These are phyloP conservation scores for Suhomyces kunorum DNA, from an alignment of 1,139 yeast genomes.

Conservation along the genomic window DNA sequence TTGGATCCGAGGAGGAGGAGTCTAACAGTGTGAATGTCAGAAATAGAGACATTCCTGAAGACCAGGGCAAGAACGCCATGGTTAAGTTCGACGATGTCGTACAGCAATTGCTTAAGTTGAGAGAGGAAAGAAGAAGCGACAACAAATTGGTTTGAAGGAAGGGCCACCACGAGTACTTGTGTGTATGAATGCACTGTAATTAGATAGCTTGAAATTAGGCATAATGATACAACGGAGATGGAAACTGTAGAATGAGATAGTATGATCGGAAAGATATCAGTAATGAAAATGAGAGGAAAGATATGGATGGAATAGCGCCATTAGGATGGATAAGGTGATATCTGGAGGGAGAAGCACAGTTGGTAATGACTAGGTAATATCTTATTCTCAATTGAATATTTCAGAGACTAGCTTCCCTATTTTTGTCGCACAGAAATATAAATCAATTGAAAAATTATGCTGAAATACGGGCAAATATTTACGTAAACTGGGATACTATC, in stretches of 20 bases:
- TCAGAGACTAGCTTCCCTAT: too few relatives aligned
- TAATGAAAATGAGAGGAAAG: background rate
- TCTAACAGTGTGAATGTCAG: slow-evolving; percentile 83
- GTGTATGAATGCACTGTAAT: slow-evolving; percentile 3
- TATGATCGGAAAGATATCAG: too few relatives aligned
- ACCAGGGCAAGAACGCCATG: slow-evolving; percentile 88
- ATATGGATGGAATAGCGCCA: too few relatives aligned
- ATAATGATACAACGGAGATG: slow-evolving; percentile 4
- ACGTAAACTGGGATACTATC: too few relatives aligned
- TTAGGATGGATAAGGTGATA: too few relatives aligned
- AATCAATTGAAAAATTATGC: too few relatives aligned
- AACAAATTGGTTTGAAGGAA: slow-evolving; percentile 52
- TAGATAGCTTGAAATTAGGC: slow-evolving; percentile 2
- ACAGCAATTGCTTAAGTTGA: slow-evolving; percentile 61
- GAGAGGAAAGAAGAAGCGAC: slow-evolving; percentile 68
- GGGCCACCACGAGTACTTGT: too few relatives aligned
- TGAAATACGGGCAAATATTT: too few relatives aligned
- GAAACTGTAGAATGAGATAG: background rate
- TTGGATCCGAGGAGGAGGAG: slow-evolving; percentile 89
- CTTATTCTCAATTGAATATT: too few relatives aligned
- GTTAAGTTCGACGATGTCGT: slow-evolving; percentile 70
- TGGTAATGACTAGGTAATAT: too few relatives aligned
- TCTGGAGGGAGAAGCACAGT: too few relatives aligned
- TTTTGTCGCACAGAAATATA: too few relatives aligned
- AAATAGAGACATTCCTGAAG: slow-evolving; percentile 81